Evolutionary conservation across 2,329 filamentous ascomycete species (phyloP), one percentile per base, ranked within the genome.

Genomic region (Emmonsiellopsis sp.): DNA sequence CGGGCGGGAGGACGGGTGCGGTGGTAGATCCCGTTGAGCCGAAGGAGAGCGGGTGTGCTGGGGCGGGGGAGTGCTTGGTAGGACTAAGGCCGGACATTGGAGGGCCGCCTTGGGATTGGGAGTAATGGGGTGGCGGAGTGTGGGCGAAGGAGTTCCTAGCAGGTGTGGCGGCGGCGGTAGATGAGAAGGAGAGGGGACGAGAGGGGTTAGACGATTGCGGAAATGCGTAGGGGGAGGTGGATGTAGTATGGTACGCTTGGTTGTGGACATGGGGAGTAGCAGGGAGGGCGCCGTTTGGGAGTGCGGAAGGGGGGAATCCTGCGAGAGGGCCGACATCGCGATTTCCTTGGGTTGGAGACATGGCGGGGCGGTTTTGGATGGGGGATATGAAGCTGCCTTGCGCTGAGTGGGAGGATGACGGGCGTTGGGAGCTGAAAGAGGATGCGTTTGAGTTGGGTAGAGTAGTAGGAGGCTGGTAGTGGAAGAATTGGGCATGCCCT

Each of bases 321-420:
- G 71, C 73, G 44, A 76, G 64, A 50, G 70, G 71, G 3, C 73
- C 72, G 45, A 75, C 63, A 61, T 79, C 68, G 65, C 74, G 63
- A 63, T 79, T 67, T 53, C 77, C 68, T 67, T 79, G 62, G 53
- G 77, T 73, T 20, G 74, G 74, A 16, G 75, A 76, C 67, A 76
- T 74, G 1, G 73, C 71, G 1, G 73, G 72, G 11, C 68, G 70
- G 53, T 74, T 74, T 46, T 75, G 67, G 16, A 74, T 68, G 15
- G 73, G 71, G 7, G 72, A 74, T 11, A 65, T 62, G 35, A 66
- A 60, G 26, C 46, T 59, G 47, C 63, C 67, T 43, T 67, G 65
- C 6, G 61, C 57, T 26, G 71, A 71, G 52, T 74, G 70, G 42
- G 71, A 71, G 4, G 73, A 73, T 15, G 69, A 66, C n/a, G 71